Base-by-base conservation (phyloP, 163 green algal species). In the Prototheca wickerhamii region DNA sequence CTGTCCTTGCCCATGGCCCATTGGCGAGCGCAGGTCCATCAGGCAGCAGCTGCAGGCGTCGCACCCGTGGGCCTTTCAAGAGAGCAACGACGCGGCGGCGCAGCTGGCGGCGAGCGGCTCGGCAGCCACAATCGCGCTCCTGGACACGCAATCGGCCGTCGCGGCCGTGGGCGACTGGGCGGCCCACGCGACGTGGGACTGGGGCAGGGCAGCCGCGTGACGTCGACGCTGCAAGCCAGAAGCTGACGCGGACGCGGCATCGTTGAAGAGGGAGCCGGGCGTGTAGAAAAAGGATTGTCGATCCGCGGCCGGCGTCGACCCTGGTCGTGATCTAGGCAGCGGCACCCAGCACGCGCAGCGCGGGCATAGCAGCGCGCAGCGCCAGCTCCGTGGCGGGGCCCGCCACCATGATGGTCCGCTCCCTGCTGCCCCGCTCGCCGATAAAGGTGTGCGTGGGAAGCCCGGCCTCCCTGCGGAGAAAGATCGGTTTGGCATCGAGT, bases 371-470 rank as follows among this genome's bases (percentile, higher is more conserved):
- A n/a, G 52, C 20, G 20, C 20, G 26, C 20, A 70, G 18, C 17
- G 15, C 21, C 1, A 7, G 23, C 34, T 29, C 18, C 5, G 49
- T 12, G 10, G 44, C 58, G 29, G 66, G 66, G 17, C 66, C 66
- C 51, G 68, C 50, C 8, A 57, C 57, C 58, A 73, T 73, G 18
- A 64, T 30, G 26, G 31, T 65, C 51, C 66, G 61, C 18, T 60
- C 35, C 37, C 68, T 73, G 15, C 28, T 21, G 2, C 29, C 32
- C n/a, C 42, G 51, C 59, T 28, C 46, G 18, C 56, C 58, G 12
- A 46, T 49, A 58, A 68, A 73, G 21, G 66, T 73, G 58, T 73
- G 66, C 6, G 66, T 73, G 6, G 66, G 58, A 0, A 73, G 28
- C 10, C 18, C 23, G n/a, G 42, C 35, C 25, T 40, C 42, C 28